Evolutionary conservation across 2,329 filamentous ascomycete species (phyloP).

Genomic region (Claviceps cyperi): DNA sequence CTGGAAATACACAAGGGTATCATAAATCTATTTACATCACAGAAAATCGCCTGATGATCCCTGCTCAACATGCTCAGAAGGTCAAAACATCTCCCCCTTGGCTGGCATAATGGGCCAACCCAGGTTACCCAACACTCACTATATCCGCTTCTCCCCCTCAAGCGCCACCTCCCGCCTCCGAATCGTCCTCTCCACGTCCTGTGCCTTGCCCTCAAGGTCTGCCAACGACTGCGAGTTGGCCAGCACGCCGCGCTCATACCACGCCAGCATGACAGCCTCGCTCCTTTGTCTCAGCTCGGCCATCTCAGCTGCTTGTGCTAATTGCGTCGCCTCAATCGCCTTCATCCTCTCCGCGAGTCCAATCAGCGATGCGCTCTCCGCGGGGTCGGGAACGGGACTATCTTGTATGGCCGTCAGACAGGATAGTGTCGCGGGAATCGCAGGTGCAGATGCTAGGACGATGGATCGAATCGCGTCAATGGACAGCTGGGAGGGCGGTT

Average conservation of each 20-base stretch:
- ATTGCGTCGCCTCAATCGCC: constrained; percentile 43
- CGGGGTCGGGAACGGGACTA: constrained; percentile 40
- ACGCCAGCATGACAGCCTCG: constrained; percentile 47
- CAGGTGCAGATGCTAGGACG: constrained; percentile 40
- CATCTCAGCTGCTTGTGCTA: constrained; percentile 47
- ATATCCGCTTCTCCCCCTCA: constrained; percentile 31
- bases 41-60: no score
- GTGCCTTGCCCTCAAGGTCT: constrained; percentile 54
- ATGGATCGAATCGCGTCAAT: constrained; percentile 36
- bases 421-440: constrained; percentile 41
- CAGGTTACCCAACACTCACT: constrained; percentile 7
- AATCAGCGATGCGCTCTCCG: constrained; percentile 40
- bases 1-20: no score
- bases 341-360: constrained; percentile 47
- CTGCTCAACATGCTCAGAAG: no score
- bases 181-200: constrained; percentile 49
- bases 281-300: constrained; percentile 48
- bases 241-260: constrained; percentile 62
- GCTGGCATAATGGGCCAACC: neutral
- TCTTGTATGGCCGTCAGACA: constrained; percentile 42
- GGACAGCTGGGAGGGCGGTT: constrained; percentile 38
- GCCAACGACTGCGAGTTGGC: constrained; percentile 54
- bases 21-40: no score
- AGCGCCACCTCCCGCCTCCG: constrained; percentile 47
- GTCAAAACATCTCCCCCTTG: no score